Conservation (phyloP, 2,329 filamentous ascomycete genomes). For the Colletotrichum musicola region DNA sequence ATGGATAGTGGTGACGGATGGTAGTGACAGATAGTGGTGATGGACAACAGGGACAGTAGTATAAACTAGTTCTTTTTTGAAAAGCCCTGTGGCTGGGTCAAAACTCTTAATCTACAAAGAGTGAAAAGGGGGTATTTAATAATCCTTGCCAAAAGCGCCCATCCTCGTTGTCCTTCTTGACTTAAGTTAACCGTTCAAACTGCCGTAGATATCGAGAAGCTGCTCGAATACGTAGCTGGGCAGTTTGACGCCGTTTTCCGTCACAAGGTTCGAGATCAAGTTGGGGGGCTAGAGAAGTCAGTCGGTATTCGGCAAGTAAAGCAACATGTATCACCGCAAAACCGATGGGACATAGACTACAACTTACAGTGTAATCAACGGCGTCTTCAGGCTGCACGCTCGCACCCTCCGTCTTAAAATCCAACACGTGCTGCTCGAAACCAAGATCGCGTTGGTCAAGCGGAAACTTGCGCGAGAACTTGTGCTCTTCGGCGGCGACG, state of each 20-base stretch:
- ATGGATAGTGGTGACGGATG: too few species aligned
- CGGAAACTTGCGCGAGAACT: conserved; percentile 91
- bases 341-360: too few species aligned
- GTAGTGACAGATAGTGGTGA: too few species aligned
- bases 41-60: too few species aligned
- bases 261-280: conserved; percentile 79
- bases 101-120: too few species aligned
- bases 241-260: conserved; percentile 79
- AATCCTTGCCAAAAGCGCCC: too few species aligned
- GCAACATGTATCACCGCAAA: too few species aligned
- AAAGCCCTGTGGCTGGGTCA: too few species aligned
- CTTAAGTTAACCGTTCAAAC: conserved; percentile 45
- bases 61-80: too few species aligned
- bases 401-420: conserved; percentile 71
- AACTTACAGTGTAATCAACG: conserved; percentile 79
- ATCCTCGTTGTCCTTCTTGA: too few species aligned
- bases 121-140: too few species aligned
- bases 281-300: conserved; percentile 67
- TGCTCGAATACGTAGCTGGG: conserved; percentile 79
- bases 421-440: conserved; percentile 80
- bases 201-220: conserved; percentile 73
- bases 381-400: conserved; percentile 64
- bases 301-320: too few species aligned
- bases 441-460: conserved; percentile 85
- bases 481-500: conserved; percentile 94